phyloP scores from a whole-genome alignment of 495 filamentous ascomycete genomes.

The Margaritispora aquatica region DNA sequence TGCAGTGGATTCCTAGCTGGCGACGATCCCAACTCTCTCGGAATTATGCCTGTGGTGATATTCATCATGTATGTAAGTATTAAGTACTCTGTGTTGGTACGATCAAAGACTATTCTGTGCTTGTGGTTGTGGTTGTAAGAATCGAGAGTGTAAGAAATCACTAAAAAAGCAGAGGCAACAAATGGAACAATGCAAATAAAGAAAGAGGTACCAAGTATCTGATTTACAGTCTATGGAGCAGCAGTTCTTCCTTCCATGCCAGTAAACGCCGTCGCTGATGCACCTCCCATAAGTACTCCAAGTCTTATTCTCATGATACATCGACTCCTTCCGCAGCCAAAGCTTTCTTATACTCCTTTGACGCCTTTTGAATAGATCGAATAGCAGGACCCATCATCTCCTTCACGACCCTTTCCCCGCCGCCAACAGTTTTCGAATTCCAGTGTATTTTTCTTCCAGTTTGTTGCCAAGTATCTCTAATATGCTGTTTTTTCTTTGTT shows the following conservation, averaged over 20 bases:
- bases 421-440: constrained; percentile 57
- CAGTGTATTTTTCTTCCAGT: constrained; percentile 65
- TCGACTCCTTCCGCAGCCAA: constrained; percentile 37
- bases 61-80: constrained; percentile 1
- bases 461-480: constrained; percentile 55
- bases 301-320: constrained; percentile 20
- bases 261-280: constrained; percentile 22
- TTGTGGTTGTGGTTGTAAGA: no score
- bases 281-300: not conserved
- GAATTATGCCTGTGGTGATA: not conserved
- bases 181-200: not conserved
- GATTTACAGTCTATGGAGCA: not conserved
- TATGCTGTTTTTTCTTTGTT: constrained; percentile 56
- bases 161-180: not conserved
- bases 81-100: not conserved
- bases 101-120: not conserved
- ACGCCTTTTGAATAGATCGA: constrained; percentile 57
- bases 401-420: constrained; percentile 70
- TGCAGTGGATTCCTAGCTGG: constrained; percentile 9
- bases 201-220: not conserved
- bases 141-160: not conserved
- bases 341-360: constrained; percentile 55
- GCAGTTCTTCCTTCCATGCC: constrained; percentile 13
- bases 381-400: constrained; percentile 68
- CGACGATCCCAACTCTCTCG: not conserved